Percentiles rank a stretch among this genome's conserved stretches.
These are phyloP conservation scores for Grosmannia clavigera DNA, from an alignment of 2,329 filamentous ascomycete genomes.

Conservation along the genomic window DNA sequence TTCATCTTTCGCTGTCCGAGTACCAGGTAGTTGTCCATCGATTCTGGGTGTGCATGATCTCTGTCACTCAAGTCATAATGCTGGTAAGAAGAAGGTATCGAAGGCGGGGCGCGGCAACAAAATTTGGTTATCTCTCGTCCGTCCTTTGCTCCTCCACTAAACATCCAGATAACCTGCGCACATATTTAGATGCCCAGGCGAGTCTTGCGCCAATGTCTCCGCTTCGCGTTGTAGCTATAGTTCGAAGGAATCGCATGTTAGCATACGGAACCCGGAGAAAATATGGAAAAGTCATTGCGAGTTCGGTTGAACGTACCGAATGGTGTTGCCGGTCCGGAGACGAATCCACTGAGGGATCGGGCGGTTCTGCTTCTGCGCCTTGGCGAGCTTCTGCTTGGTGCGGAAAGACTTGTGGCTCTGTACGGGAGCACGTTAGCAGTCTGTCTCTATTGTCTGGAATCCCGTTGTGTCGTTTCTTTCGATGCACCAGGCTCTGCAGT, in stretches of 20 bases:
- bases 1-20: background rate
- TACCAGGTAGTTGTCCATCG: background rate
- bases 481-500: background rate
- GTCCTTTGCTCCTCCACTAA: conserved; percentile 1
- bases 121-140: background rate
- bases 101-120: background rate
- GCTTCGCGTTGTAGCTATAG: conserved; percentile 98
- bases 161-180: conserved; percentile 2
- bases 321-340: conserved; percentile 96
- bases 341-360: conserved; percentile 99
- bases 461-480: background rate
- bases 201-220: conserved; percentile 99
- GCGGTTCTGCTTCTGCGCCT: conserved; percentile 99
- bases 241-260: background rate
- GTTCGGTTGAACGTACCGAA: conserved; percentile 58
- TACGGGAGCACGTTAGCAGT: conserved; percentile 15
- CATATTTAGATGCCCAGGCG: conserved; percentile 86
- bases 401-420: conserved; percentile 99
- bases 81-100: background rate
- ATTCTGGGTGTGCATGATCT: background rate
- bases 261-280: background rate
- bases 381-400: conserved; percentile 99
- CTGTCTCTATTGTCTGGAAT: background rate
- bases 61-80: background rate
- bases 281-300: background rate